Conservation (phyloP, 768 basidiomycete species). For the Leucocoprinus birnbaumii region DNA sequence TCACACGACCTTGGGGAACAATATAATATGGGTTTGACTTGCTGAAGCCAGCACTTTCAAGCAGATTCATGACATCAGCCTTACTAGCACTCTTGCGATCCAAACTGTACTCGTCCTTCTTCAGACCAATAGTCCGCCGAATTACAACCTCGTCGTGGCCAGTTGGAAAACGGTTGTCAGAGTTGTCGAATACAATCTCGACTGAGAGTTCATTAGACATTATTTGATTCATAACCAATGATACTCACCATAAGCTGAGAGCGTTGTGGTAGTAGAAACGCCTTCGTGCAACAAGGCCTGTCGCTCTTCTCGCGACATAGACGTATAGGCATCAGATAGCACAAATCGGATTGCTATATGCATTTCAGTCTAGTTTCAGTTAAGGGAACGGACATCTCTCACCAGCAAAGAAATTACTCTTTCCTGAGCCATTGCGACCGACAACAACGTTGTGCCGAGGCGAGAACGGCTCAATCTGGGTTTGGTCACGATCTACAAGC, state of each 20-base stretch:
- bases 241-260: constrained; percentile 82
- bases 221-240: not conserved
- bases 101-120: constrained; percentile 98
- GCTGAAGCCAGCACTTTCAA: constrained; percentile 97
- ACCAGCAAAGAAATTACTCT: constrained; percentile 99
- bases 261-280: constrained; percentile 79
- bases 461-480: constrained; percentile 92
- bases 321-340: constrained; percentile 95
- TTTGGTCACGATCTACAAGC: constrained; percentile 74
- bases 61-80: constrained; percentile 95
- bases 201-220: constrained; percentile 36
- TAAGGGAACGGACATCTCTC: constrained; percentile 20
- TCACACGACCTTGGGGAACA: constrained; percentile 93
- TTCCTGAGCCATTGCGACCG: constrained; percentile 95
- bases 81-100: constrained; percentile 95
- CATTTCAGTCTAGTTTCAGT: not conserved
- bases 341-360: constrained; percentile 94
- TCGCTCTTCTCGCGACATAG: constrained; percentile 91
- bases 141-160: constrained; percentile 84
- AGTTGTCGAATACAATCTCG: constrained; percentile 95
- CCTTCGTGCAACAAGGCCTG: constrained; percentile 94
- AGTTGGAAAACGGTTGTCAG: constrained; percentile 92
- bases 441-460: constrained; percentile 95
- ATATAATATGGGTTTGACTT: constrained; percentile 99
- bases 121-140: constrained; percentile 91